A percentile compares a stretch with the other conserved stretches of the same genome.
These are phyloP conservation scores for Colletotrichum sidae DNA, from an alignment of 2,329 filamentous ascomycete species.

Conservation along the genomic window DNA sequence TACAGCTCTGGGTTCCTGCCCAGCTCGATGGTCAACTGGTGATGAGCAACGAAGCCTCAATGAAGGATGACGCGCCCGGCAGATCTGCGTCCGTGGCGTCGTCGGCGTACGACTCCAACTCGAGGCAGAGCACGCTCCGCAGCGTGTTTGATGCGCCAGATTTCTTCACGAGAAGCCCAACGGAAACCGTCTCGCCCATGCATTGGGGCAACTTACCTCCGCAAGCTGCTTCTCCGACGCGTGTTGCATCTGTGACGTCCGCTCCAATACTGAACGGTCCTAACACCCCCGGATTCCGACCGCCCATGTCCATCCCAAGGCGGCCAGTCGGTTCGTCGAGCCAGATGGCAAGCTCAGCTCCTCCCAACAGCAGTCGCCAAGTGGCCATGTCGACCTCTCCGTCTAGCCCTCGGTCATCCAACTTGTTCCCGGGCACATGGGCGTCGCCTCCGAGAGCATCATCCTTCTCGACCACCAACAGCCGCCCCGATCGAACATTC, in stretches of 20 bases:
- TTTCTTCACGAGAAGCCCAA: conserved; percentile 15
- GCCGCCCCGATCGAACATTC: conserved; percentile 33
- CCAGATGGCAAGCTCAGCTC: conserved; percentile 1
- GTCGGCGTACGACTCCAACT: conserved; percentile 1
- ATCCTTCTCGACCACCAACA: conserved; percentile 33
- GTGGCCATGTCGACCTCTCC: background rate
- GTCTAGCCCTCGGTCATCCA: conserved; percentile 14
- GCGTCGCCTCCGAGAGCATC: conserved; percentile 14
- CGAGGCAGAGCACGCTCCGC: conserved; percentile 25
- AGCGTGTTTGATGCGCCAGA: conserved; percentile 10
- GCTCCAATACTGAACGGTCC: background rate
- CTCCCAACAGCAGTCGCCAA: conserved; percentile 15
- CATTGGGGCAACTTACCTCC: conserved; percentile 1
- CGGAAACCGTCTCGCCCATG: conserved; percentile 22
- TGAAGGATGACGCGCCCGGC: conserved; percentile 2
- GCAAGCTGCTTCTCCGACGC: background rate
- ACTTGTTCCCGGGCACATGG: conserved; percentile 13
- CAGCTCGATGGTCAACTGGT: conserved; percentile 43
- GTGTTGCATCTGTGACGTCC: conserved; percentile 39
- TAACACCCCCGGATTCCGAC: background rate
- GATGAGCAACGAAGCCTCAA: conserved; percentile 33
- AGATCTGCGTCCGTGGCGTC: conserved; percentile 4
- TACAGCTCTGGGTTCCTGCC: conserved; percentile 49
- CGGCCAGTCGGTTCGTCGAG: conserved; percentile 30
- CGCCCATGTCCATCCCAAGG: conserved; percentile 32